Evolutionary conservation across 2,329 filamentous ascomycete species (phyloP).

Genomic region (Aureobasidium vineae): DNA sequence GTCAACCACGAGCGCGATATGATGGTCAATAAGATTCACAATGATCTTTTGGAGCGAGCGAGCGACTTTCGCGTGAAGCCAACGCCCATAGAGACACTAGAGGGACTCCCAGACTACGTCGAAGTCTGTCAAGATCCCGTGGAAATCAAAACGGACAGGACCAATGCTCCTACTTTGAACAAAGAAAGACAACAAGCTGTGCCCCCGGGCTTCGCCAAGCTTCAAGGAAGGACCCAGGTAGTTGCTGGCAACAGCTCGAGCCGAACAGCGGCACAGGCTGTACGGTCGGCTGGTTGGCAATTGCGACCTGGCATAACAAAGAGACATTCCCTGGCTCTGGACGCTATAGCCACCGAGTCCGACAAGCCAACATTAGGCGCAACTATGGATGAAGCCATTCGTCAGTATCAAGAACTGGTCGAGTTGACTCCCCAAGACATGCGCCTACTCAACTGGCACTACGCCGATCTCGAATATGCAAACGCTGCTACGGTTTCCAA

Average conservation of each 20-base stretch:
- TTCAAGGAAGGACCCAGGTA: conserved; percentile 71
- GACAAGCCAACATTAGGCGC: conserved; percentile 74
- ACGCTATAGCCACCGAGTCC: conserved; percentile 60
- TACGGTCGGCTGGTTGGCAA: conserved; percentile 77
- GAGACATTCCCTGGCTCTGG: conserved; percentile 68
- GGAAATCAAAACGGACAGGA: conserved; percentile 31
- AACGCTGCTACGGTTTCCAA: conserved; percentile 87
- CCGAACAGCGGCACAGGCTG: conserved; percentile 72
- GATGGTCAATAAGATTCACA: conserved; percentile 87
- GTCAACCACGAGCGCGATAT: conserved; percentile 77
- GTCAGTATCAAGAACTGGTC: conserved; percentile 79
- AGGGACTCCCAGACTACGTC: conserved; percentile 79
- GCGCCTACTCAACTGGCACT: conserved; percentile 93
- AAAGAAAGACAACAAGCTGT: conserved; percentile 29
- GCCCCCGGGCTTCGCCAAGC: conserved; percentile 54
- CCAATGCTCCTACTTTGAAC: conserved; percentile 10
- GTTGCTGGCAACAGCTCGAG: conserved; percentile 67
- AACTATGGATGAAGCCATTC: conserved; percentile 89
- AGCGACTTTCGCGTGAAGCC: conserved; percentile 85
- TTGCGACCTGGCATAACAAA: conserved; percentile 62
- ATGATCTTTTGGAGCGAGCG: conserved; percentile 88
- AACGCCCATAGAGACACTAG: conserved; percentile 66
- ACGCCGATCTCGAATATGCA: conserved; percentile 96
- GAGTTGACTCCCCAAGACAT: conserved; percentile 83
- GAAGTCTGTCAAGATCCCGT: conserved; percentile 76